phyloP scores from a whole-genome alignment of 1,139 yeast genomes.

The Wickerhamiella pararugosa region DNA sequence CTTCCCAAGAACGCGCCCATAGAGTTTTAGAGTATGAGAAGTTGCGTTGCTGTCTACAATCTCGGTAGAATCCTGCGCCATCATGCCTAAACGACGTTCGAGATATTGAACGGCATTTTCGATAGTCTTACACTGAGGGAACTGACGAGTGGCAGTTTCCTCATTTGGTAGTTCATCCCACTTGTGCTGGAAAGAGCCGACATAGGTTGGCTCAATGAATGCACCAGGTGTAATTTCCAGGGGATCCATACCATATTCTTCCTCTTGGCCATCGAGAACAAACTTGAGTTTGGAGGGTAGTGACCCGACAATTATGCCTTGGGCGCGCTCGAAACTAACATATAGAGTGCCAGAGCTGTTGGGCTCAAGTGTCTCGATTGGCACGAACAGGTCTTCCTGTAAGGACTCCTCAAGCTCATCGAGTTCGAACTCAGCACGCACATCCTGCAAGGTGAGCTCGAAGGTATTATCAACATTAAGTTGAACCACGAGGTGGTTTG shows the following conservation, averaged over 20 bases:
- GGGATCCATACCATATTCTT: constrained; percentile 81
- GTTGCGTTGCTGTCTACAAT: constrained; percentile 45
- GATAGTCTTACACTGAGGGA: constrained; percentile 35
- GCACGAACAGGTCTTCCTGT: constrained; percentile 25
- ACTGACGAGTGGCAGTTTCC: constrained; percentile 18
- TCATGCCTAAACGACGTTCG: constrained; percentile 34
- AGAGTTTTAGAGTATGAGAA: constrained; percentile 59
- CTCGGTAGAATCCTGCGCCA: constrained; percentile 71
- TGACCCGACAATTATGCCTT: constrained; percentile 33
- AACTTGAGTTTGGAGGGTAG: constrained; percentile 61
- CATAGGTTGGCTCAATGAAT: constrained; percentile 61
- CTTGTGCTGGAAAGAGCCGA: constrained; percentile 57
- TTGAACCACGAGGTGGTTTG: constrained; percentile 59
- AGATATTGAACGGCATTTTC: constrained; percentile 38
- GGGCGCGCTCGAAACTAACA: constrained; percentile 55
- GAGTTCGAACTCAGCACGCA: constrained; percentile 34
- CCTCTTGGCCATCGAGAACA: constrained; percentile 63
- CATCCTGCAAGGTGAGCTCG: constrained; percentile 63
- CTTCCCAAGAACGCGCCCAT: constrained; percentile 68
- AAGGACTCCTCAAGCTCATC: constrained; percentile 40
- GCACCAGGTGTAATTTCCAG: constrained; percentile 69
- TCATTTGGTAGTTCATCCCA: constrained; percentile 62
- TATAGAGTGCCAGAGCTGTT: constrained; percentile 60
- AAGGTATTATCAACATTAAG: constrained; percentile 76
- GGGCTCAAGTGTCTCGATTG: constrained; percentile 60